Conservation (phyloP, 768 basidiomycete genomes). For the Ramaria rubella region DNA sequence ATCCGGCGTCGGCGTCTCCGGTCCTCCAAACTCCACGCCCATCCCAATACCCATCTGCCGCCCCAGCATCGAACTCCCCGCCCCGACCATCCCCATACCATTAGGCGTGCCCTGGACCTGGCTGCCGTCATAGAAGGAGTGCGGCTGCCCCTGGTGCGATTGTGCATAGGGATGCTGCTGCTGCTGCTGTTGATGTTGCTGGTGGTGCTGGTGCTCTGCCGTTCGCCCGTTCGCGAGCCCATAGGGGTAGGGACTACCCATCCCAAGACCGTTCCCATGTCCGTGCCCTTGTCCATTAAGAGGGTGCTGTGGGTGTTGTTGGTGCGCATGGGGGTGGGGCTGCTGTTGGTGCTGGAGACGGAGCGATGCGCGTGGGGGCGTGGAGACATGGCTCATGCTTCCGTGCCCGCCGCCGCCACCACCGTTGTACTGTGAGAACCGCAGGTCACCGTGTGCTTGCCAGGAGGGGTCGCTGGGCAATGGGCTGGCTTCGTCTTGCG, state of each 20-base stretch:
- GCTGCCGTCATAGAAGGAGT: neutral
- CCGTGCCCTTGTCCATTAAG: neutral
- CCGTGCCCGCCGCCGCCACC: constrained; percentile 14
- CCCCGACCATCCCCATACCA: neutral
- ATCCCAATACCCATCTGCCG: constrained; percentile 1
- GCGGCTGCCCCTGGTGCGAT: neutral
- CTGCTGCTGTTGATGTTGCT: too few species aligned
- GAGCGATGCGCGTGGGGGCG: constrained; percentile 24
- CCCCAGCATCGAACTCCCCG: neutral
- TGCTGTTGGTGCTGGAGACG: constrained; percentile 26
- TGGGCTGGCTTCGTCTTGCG: constrained; percentile 25
- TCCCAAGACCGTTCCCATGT: constrained; percentile 1
- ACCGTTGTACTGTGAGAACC: constrained; percentile 17
- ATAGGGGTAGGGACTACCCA: constrained; percentile 6
- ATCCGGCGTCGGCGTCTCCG: constrained; percentile 2
- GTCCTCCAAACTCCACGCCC: constrained; percentile 3
- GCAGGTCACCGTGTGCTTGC: constrained; percentile 13
- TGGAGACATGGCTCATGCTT: constrained; percentile 3
- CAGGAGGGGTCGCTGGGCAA: constrained; percentile 13
- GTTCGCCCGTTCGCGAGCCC: constrained; percentile 4
- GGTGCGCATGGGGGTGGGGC: constrained; percentile 25
- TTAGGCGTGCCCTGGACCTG: neutral
- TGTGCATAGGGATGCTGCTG: neutral
- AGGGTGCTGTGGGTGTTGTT: constrained; percentile 7
- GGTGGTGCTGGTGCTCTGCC: neutral